Percentiles rank a stretch among this genome's conserved stretches.
Evolutionary conservation across 176 grass and related monocot species (phyloP).

Genomic region (Zizania latifolia): DNA sequence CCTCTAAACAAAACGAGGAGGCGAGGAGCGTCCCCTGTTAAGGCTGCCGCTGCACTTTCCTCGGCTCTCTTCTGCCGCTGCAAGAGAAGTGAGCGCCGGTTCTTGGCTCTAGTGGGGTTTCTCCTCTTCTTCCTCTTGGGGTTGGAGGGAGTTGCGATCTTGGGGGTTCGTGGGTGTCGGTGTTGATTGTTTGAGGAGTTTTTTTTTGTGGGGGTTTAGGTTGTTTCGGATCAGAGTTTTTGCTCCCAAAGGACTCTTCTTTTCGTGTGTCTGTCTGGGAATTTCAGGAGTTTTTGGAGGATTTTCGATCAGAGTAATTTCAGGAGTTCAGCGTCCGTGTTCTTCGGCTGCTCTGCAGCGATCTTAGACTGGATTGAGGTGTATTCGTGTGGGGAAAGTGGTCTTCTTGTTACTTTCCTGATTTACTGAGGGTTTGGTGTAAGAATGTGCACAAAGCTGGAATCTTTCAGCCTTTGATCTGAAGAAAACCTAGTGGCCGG

Average conservation of each 20-base stretch:
- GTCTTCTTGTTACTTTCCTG: neutral
- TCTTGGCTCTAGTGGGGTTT: neutral
- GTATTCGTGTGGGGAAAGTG: neutral
- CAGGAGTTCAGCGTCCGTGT: neutral
- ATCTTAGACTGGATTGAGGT: neutral
- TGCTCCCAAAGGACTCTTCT: neutral
- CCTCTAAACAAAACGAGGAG: constrained; percentile 12
- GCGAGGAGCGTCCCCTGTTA: neutral
- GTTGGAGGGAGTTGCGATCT: constrained; percentile 8
- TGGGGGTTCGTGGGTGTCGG: neutral
- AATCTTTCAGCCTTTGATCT: constrained; percentile 19
- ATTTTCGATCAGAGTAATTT: neutral
- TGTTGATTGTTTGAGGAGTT: neutral
- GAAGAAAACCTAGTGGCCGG: neutral
- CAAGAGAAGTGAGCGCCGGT: neutral
- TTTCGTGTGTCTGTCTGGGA: neutral
- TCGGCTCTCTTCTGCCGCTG: constrained; percentile 4
- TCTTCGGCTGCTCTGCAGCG: neutral
- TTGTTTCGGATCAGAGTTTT: neutral
- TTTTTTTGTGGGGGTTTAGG: neutral
- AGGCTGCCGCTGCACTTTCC: neutral
- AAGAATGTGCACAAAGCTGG: constrained; percentile 4
- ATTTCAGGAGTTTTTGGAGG: neutral
- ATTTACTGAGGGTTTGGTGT: neutral
- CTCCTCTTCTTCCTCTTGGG: neutral